These are phyloP conservation scores for Fusarium nematophilum DNA, from an alignment of 2,329 filamentous ascomycete genomes.

Conservation along the genomic window DNA sequence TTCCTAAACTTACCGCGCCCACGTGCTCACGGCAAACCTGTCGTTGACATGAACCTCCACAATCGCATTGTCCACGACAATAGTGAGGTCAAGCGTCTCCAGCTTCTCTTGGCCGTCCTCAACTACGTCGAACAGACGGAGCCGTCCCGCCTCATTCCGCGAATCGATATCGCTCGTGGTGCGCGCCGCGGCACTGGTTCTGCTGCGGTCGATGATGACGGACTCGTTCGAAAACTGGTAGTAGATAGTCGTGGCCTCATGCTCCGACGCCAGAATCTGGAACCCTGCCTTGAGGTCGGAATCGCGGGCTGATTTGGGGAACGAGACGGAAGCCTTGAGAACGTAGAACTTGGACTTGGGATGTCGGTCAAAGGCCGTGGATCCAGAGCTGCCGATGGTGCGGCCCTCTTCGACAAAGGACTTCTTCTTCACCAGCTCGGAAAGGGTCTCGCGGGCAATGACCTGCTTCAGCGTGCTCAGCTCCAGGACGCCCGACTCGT, in stretches of 20 bases:
- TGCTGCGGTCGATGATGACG: slow-evolving; percentile 54
- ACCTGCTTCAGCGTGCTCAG: slow-evolving; percentile 52
- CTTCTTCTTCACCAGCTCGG: slow-evolving; percentile 45
- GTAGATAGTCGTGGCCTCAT: slow-evolving; percentile 56
- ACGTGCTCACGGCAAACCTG: slow-evolving; percentile 55
- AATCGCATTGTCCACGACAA: slow-evolving; percentile 54
- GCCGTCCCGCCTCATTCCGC: slow-evolving; percentile 50
- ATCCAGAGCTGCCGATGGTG: slow-evolving; percentile 31
- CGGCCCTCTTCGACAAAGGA: slow-evolving; percentile 40
- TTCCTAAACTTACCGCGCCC: slow-evolving; percentile 51
- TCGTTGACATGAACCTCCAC: slow-evolving; percentile 56
- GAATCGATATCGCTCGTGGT: slow-evolving; percentile 53
- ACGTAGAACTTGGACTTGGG: slow-evolving; percentile 53
- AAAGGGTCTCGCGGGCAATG: slow-evolving; percentile 51
- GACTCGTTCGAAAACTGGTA: slow-evolving; percentile 59
- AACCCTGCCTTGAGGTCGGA: slow-evolving; percentile 53
- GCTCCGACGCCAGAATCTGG: slow-evolving; percentile 52
- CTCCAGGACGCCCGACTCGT: slow-evolving; percentile 48
- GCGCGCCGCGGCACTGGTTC: slow-evolving; percentile 53
- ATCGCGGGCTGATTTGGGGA: slow-evolving; percentile 49
- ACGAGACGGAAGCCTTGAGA: slow-evolving; percentile 51
- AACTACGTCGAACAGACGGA: slow-evolving; percentile 54
- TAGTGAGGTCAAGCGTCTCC: slow-evolving; percentile 53
- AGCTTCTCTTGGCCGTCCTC: slow-evolving; percentile 44
- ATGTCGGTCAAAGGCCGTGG: slow-evolving; percentile 17